A percentile compares a stretch with the other conserved stretches of the same genome.
Conservation (phyloP, 1,284 basidiomycete genomes). For the Omphalotus olearius region DNA sequence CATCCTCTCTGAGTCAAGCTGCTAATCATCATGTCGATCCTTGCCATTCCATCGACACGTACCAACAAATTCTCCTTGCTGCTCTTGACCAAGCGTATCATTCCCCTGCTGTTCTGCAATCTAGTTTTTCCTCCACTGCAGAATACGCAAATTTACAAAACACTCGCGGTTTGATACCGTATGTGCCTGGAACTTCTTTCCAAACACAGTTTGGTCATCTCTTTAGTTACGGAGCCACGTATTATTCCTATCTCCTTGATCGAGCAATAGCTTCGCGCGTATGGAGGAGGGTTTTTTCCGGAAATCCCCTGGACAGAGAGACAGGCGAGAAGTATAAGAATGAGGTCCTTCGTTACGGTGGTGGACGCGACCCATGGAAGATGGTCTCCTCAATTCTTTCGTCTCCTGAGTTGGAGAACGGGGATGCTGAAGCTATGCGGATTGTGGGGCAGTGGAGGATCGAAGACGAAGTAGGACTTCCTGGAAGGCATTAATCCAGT, state of each 20-base stretch:
- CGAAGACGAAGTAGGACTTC: conserved; percentile 58
- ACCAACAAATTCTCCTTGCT: conserved; percentile 90
- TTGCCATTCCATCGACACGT: conserved; percentile 80
- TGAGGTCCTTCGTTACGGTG: conserved; percentile 79
- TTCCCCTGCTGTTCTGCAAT: conserved; percentile 53
- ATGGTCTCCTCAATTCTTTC: conserved; percentile 81
- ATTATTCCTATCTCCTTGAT: conserved; percentile 97
- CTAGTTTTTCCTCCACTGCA: conserved; percentile 68
- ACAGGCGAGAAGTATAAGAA: conserved; percentile 78
- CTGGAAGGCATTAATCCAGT: conserved; percentile 41
- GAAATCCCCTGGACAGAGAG: conserved; percentile 57
- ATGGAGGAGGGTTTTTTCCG: conserved; percentile 75
- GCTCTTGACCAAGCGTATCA: conserved; percentile 90
- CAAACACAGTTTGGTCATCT: conserved; percentile 96
- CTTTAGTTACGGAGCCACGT: conserved; percentile 95
- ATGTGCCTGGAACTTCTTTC: conserved; percentile 81
- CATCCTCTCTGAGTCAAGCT: conserved; percentile 36
- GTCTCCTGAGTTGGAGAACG: conserved; percentile 57
- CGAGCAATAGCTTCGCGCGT: conserved; percentile 91
- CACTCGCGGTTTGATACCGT: conserved; percentile 75
- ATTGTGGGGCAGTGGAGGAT: conserved; percentile 86
- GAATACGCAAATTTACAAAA: conserved; percentile 63
- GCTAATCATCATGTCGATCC: conserved; percentile 65
- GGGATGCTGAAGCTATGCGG: conserved; percentile 82
- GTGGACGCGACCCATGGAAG: conserved; percentile 90